Evolutionary conservation across 1,284 basidiomycete species (phyloP), one percentile per base, ranked within the genome.

Genomic region (Sphagnurus paluster): DNA sequence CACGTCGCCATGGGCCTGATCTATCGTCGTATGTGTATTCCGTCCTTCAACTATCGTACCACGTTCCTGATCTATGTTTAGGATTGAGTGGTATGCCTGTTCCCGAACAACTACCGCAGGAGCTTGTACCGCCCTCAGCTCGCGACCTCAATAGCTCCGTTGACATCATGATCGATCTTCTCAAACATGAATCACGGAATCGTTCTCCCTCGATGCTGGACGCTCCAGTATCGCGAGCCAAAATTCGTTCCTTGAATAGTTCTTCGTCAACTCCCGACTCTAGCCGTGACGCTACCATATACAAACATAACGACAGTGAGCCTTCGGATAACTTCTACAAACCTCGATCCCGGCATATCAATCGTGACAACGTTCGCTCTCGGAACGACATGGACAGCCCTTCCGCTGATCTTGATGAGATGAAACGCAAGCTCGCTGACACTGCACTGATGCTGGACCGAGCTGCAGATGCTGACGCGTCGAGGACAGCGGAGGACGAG

Each of bases 1-100:
- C 94, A 99, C 64, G 91, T 98, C 45, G 97, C 96, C 1, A 99
- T 99, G 96, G 95, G 92, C 49, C 75, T 99, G 46, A 98, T 99
- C 63, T 98, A 96, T 70, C 85, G 96, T 60, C 80, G 93, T 95
- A 68, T 58, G n/a, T n/a, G 88, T 80, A 8, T 36, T 45, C 45
- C 33, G 32, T n/a, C n/a, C n/a, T n/a, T n/a, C 21, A 16, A 16
- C 8, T 10, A 28, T n/a, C 23, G 3, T 11, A 20, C 28, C 4
- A 6, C 5, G 2, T 21, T 25, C 30, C 35, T 25, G n/a, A 39
- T 42, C 46, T 39, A 13, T 21, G 20, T 43, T 2, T 55, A 96
- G 93, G 82, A 33, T 75, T 98, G 32, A 98, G 97, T 64, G 96
- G 97, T 7, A 96, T 93, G 66, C 81, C 86, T 2, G 82, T 99